These are phyloP conservation scores for Talaromyces ruber DNA, from an alignment of 495 filamentous ascomycete genomes.

Conservation along the genomic window DNA sequence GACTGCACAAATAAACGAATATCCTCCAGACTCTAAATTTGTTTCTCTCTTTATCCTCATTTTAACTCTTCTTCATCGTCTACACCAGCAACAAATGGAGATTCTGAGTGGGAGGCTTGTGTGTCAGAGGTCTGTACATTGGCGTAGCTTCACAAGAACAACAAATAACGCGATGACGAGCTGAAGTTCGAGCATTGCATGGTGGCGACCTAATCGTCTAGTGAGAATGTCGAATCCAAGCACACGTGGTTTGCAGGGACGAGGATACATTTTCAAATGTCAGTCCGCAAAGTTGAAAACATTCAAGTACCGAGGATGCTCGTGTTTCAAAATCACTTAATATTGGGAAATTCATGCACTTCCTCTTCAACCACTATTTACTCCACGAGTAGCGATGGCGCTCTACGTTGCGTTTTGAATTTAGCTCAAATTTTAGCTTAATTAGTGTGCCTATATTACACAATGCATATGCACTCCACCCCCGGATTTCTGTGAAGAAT, in stretches of 20 bases:
- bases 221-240: background rate
- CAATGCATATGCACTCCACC: background rate
- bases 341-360: background rate
- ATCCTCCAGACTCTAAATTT: background rate
- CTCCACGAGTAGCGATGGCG: background rate
- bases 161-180: background rate
- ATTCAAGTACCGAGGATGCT: background rate
- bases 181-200: background rate
- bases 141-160: background rate
- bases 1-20: background rate
- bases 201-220: background rate
- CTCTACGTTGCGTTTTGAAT: background rate
- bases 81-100: no score
- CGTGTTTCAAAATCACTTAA: background rate
- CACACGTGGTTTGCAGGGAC: background rate
- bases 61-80: no score
- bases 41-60: background rate
- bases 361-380: background rate
- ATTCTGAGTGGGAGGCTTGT: background rate
- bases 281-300: background rate
- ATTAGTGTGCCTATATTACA: background rate
- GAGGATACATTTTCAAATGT: background rate
- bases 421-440: background rate
- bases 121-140: background rate
- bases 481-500: background rate